Conservation (phyloP, 2,329 filamentous ascomycete species). For the Rutstroemia sp. region DNA sequence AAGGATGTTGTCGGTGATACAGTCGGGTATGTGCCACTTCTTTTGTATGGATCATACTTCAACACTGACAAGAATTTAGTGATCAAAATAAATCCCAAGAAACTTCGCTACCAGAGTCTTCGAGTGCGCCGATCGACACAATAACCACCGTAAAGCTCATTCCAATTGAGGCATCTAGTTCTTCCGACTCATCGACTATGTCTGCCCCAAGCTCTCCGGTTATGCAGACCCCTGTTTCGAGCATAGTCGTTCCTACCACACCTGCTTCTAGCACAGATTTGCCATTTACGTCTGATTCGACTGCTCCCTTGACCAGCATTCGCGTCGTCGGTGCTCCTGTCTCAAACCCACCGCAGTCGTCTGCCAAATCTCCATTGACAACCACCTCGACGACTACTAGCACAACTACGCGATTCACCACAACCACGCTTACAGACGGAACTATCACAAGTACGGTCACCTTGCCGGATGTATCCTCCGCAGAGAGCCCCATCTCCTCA, state of each 20-base stretch:
- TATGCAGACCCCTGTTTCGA: too few relatives aligned
- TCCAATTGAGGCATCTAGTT: not conserved
- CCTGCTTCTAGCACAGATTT: too few relatives aligned
- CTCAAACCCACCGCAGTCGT: not conserved
- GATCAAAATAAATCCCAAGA: not conserved
- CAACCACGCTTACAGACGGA: not conserved
- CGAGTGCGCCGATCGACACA: not conserved
- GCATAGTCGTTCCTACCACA: too few relatives aligned
- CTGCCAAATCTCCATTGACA: not conserved
- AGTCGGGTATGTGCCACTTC: not conserved
- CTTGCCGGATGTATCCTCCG: not conserved
- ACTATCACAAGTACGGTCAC: constrained; percentile 1
- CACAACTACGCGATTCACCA: not conserved
- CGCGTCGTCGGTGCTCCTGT: too few relatives aligned
- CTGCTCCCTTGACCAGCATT: too few relatives aligned
- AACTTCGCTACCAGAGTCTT: not conserved
- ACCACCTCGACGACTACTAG: not conserved
- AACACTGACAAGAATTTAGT: not conserved
- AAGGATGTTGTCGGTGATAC: too few relatives aligned
- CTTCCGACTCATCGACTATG: not conserved
- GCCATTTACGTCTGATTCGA: too few relatives aligned
- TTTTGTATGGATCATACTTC: not conserved
- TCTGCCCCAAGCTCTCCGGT: not conserved
- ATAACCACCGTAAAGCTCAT: not conserved
- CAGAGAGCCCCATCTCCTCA: not conserved